Base-by-base conservation (phyloP, 2,329 filamentous ascomycete species). In the Pyrenophora seminiperda region DNA sequence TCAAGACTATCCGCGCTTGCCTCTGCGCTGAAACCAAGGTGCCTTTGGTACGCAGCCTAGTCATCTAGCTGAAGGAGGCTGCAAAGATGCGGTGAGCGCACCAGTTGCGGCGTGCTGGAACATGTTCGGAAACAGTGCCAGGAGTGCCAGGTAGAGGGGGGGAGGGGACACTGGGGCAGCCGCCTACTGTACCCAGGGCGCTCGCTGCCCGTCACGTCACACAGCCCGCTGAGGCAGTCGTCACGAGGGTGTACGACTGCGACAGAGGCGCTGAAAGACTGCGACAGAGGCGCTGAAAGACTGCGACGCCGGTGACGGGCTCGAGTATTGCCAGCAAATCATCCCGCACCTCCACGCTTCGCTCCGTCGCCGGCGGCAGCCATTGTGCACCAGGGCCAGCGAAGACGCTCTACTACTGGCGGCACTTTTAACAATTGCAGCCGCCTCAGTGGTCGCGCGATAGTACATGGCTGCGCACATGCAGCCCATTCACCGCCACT, bases 1-100 rank as follows among this genome's bases (percentile, higher is more conserved):
- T 46, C 47, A 38, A 41, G 53, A 56, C 52, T 47, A 67, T 59
- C 65, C 67, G 67, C 68, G 68, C 63, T 66, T 70, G 66, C 67
- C 68, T 51, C 58, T 36, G 54, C 49, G 53, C 61, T 69, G 67
- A 70, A 70, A 66, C 66, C 53, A 57, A 56, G 54, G 53, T 58
- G 56, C 54, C 40, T 59, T 24, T 37, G 38, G 45, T 43, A 61
- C 59, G 59, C 62, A 56, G 61, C 58, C 65, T 51, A 48, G 37
- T 15, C 50, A 27, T 31, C 44, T 62, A 58, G 61, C 42, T 44
- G 49, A 44, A 58, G 59, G 57, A 62, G 52, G 41, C 32, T 38
- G 53, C 45, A 54, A 57, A 60, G 50, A 56, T 66, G 58, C 64
- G 62, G 61, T 66, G 63, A 56, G 56, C 44, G 29, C 46, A 27